phyloP scores from a whole-genome alignment of 2,329 filamentous ascomycete species.

The Macrophomina pseudophaseolina region DNA sequence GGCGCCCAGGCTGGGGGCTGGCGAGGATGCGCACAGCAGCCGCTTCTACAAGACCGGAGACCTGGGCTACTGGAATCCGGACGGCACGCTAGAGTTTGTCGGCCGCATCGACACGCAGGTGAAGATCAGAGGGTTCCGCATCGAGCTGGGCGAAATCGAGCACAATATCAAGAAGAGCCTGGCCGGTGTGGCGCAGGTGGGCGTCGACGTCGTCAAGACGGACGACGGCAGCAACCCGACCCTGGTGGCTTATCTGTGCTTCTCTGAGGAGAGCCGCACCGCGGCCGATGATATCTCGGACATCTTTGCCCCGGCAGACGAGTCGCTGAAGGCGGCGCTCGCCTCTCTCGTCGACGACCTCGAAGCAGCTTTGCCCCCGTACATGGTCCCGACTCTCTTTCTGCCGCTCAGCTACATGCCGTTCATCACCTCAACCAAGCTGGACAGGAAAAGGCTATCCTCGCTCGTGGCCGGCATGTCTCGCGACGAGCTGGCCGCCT shows the following conservation, averaged over 20 bases:
- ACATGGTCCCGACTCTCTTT: conserved; percentile 48
- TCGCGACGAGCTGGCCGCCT: neutral
- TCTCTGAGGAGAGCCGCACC: neutral
- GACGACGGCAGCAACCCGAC: neutral
- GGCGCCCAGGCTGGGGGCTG: conserved; percentile 20
- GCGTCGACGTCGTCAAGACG: neutral
- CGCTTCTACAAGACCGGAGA: conserved; percentile 43
- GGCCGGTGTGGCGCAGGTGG: conserved; percentile 2
- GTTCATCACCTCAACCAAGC: conserved; percentile 43
- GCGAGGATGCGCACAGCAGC: conserved; percentile 15
- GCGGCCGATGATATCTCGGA: neutral
- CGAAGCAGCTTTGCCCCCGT: conserved; percentile 36
- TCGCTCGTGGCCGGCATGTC: neutral
- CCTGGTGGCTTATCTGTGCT: neutral
- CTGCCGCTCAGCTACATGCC: conserved; percentile 45
- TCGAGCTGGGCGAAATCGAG: conserved; percentile 54
- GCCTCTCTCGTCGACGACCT: conserved; percentile 26
- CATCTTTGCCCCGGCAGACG: neutral
- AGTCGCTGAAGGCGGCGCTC: conserved; percentile 2
- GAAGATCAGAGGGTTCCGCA: conserved; percentile 51
- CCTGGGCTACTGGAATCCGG: conserved; percentile 39
- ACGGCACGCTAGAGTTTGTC: conserved; percentile 44
- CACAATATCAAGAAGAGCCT: conserved; percentile 42
- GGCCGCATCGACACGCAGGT: conserved; percentile 43
- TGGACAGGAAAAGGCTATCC: conserved; percentile 37